Percentiles rank a stretch among this genome's conserved stretches.
Evolutionary conservation across 208 protist species (phyloP).

Genomic region (Trypanosoma melophagium): DNA sequence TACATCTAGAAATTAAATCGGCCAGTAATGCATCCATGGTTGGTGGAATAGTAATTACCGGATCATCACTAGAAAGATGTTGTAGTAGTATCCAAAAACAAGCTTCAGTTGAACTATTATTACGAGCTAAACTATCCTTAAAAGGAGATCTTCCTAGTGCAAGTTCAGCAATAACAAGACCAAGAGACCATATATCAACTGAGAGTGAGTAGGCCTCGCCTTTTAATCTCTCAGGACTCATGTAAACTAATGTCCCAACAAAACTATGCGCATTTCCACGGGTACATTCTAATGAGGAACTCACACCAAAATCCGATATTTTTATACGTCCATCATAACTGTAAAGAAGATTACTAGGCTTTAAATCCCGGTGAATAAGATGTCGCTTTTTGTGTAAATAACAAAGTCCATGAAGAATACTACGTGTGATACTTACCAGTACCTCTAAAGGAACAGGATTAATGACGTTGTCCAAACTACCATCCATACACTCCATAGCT

Average conservation of each 20-base stretch:
- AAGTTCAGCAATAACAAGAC: conserved; percentile 89
- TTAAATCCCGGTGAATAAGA: conserved; percentile 96
- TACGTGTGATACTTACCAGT: conserved; percentile 67
- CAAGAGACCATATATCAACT: conserved; percentile 93
- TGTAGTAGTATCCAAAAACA: conserved; percentile 87
- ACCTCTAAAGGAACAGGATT: conserved; percentile 56
- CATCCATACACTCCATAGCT: conserved; percentile 91
- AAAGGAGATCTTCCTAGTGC: conserved; percentile 86
- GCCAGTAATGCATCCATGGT: conserved; percentile 49
- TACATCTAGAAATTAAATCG: conserved; percentile 74
- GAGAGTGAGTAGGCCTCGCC: conserved; percentile 89
- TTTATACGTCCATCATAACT: conserved; percentile 80
- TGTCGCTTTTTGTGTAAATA: conserved; percentile 89
- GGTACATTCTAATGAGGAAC: conserved; percentile 85
- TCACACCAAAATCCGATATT: conserved; percentile 95
- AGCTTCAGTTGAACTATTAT: conserved; percentile 59
- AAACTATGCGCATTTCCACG: conserved; percentile 83
- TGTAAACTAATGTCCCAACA: conserved; percentile 93
- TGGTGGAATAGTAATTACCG: conserved; percentile 57
- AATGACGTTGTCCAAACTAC: conserved; percentile 70
- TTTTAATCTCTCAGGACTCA: conserved; percentile 92
- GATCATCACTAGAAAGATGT: conserved; percentile 62
- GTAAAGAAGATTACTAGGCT: conserved; percentile 98
- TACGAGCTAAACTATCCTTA: conserved; percentile 34
- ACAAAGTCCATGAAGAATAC: conserved; percentile 78